Conservation (phyloP, 2,329 filamentous ascomycete species). For the Nakataea oryzae region DNA sequence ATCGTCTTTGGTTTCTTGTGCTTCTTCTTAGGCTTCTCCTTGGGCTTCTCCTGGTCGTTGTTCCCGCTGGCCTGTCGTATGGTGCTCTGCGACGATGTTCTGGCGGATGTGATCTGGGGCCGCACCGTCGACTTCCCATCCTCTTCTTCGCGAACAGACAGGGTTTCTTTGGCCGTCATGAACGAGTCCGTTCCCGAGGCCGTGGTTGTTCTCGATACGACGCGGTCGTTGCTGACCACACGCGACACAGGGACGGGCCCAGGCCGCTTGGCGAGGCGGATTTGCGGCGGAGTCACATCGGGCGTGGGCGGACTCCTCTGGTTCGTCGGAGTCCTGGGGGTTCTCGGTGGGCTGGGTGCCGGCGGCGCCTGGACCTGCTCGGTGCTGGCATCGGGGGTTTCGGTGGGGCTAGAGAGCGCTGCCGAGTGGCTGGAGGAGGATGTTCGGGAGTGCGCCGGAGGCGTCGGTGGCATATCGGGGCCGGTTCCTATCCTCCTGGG, state of each 20-base stretch:
- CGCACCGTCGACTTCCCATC: conserved; percentile 30
- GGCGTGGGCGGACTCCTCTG: conserved; percentile 63
- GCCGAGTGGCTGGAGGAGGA: conserved; percentile 41
- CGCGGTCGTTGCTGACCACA: conserved; percentile 31
- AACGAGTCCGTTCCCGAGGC: conserved; percentile 62
- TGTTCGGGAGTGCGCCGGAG: conserved; percentile 48
- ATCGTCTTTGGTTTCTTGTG: conserved; percentile 22
- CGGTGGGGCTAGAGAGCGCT: conserved; percentile 28
- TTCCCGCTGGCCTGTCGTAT: conserved; percentile 21
- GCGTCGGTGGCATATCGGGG: conserved; percentile 49
- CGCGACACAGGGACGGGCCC: conserved; percentile 30
- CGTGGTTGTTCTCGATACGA: conserved; percentile 39
- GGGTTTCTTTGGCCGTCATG: conserved; percentile 57
- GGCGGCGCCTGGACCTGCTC: conserved; percentile 20
- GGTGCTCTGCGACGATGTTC: conserved; percentile 31
- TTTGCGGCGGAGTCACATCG: conserved; percentile 61
- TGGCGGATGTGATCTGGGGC: conserved; percentile 23
- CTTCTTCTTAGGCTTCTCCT: conserved; percentile 9
- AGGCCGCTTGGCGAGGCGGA: conserved; percentile 24
- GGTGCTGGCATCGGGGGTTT: conserved; percentile 25
- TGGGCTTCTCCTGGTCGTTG: conserved; percentile 12
- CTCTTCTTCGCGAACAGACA: conserved; percentile 53
- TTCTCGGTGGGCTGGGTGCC: conserved; percentile 12
- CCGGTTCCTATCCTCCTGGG: conserved; percentile 29
- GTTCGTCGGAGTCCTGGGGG: conserved; percentile 51